A percentile compares a stretch with the other conserved stretches of the same genome.
phyloP scores from a whole-genome alignment of 305 asterid genomes.

The Rubia peregrina region DNA sequence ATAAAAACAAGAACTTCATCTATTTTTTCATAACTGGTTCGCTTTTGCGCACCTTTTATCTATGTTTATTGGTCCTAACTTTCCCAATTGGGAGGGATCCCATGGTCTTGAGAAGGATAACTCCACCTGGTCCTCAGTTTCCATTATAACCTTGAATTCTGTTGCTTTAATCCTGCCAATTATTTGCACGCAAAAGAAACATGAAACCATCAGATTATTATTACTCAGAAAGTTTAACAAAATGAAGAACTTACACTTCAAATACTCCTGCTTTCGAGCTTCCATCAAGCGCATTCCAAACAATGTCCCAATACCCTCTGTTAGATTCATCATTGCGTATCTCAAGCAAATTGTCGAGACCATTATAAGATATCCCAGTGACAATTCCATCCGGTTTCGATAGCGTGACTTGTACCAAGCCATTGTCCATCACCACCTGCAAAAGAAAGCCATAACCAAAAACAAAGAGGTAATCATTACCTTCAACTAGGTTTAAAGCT shows the following conservation, averaged over 20 bases:
- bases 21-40: background rate
- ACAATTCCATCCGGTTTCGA: constrained; percentile 85
- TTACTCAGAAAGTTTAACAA: background rate
- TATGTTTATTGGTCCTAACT: constrained; percentile 70
- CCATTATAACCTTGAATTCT: constrained; percentile 59
- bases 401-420: constrained; percentile 67
- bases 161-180: constrained; percentile 62
- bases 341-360: constrained; percentile 80
- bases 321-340: constrained; percentile 61
- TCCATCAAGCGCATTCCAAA: constrained; percentile 80
- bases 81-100: constrained; percentile 71
- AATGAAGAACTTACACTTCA: constrained; percentile 62
- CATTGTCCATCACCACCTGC: constrained; percentile 87
- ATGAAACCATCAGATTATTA: constrained; percentile 4
- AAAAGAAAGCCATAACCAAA: constrained; percentile 8
- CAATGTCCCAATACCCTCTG: constrained; percentile 97
- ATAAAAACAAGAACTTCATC: background rate
- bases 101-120: constrained; percentile 84
- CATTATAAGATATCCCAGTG: constrained; percentile 66
- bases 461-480: constrained; percentile 8
- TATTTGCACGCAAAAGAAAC: background rate
- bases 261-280: constrained; percentile 59
- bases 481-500: background rate
- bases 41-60: constrained; percentile 57
- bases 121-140: constrained; percentile 80